These are phyloP conservation scores for Trichoderma atrobrunneum DNA, from an alignment of 2,329 filamentous ascomycete genomes.

Conservation along the genomic window DNA sequence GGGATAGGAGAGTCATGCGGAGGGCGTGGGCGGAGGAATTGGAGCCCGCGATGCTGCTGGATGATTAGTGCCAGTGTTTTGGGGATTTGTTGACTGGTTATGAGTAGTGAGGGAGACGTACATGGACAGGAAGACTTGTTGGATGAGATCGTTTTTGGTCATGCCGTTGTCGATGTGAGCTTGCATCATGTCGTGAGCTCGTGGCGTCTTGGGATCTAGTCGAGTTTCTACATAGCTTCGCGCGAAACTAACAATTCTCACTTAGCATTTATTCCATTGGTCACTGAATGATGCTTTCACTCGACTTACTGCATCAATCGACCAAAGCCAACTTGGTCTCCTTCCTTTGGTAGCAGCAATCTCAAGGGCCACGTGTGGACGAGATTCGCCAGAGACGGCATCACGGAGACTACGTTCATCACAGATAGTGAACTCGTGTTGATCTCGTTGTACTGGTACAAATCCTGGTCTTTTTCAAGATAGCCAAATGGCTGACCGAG, in stretches of 20 bases:
- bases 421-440: constrained; percentile 40
- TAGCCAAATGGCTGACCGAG: constrained; percentile 53
- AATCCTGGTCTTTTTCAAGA: constrained; percentile 47
- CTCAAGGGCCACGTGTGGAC: constrained; percentile 38
- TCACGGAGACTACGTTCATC: constrained; percentile 37
- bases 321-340: constrained; percentile 39
- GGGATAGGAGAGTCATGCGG: constrained; percentile 49
- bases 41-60: constrained; percentile 53
- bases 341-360: constrained; percentile 35
- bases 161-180: constrained; percentile 28
- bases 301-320: constrained; percentile 37
- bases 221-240: constrained; percentile 26
- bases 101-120: background rate
- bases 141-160: constrained; percentile 18
- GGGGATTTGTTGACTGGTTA: background rate
- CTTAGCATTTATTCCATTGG: background rate
- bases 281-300: background rate
- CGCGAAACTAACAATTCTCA: constrained; percentile 17
- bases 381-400: constrained; percentile 37
- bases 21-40: constrained; percentile 57
- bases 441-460: constrained; percentile 45
- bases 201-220: constrained; percentile 22
- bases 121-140: constrained; percentile 20
- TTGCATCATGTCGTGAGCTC: constrained; percentile 23
- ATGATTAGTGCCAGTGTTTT: background rate